phyloP scores from a whole-genome alignment of 129 eudicot genomes.

The Ambrosia artemisiifolia region DNA sequence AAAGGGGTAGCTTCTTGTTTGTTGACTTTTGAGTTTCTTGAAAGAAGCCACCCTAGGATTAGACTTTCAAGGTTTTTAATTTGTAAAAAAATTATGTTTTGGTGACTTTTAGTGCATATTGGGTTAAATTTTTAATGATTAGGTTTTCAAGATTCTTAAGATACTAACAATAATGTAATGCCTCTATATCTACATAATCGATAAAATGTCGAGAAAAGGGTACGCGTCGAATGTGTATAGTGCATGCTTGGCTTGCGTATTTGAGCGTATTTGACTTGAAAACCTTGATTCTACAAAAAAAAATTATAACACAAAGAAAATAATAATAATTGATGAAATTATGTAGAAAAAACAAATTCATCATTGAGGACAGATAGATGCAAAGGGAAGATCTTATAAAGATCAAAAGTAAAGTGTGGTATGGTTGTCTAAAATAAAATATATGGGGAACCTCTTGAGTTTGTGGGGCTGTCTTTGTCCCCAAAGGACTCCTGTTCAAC shows the following conservation, averaged over 20 bases:
- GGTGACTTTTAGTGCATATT: constrained; percentile 16
- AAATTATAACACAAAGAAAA: neutral
- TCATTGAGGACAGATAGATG: constrained; percentile 24
- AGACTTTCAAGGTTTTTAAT: constrained; percentile 17
- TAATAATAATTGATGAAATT: neutral
- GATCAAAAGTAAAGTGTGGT: constrained; percentile 37
- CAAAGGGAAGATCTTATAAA: constrained; percentile 8
- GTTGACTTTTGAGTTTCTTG: constrained; percentile 22
- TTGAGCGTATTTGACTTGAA: neutral
- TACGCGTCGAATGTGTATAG: neutral
- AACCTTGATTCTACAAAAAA: constrained; percentile 10
- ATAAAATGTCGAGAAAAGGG: constrained; percentile 4
- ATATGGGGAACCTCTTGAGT: constrained; percentile 44
- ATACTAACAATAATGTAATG: constrained; percentile 9
- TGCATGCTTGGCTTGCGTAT: neutral
- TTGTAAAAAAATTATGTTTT: constrained; percentile 11
- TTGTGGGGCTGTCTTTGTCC: constrained; percentile 47
- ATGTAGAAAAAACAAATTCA: constrained; percentile 21
- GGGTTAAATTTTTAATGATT: constrained; percentile 6
- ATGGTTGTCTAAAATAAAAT: constrained; percentile 30
- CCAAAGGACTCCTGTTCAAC: constrained; percentile 24
- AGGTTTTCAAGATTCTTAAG: constrained; percentile 20
- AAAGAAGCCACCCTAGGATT: constrained; percentile 8
- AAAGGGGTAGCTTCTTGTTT: constrained; percentile 18
- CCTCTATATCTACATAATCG: constrained; percentile 4